phyloP scores from a whole-genome alignment of 73 alveolate species.

The Paramecium pentaurelia region DNA sequence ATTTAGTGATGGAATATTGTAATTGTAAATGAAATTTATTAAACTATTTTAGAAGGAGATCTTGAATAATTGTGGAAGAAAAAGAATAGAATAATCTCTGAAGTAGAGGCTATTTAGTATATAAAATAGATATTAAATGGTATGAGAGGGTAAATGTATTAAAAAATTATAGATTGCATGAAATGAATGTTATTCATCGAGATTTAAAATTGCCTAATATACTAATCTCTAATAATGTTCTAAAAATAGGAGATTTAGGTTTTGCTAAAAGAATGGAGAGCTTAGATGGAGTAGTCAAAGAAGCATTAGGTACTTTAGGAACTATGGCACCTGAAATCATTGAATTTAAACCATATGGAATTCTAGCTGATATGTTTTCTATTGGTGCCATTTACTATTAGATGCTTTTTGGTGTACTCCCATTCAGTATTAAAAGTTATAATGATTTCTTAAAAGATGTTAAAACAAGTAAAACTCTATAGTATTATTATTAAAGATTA shows the following conservation, averaged over 20 bases:
- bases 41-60: constrained; percentile 1
- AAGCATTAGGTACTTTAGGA: constrained; percentile 49
- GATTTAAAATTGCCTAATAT: constrained; percentile 27
- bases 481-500: not conserved
- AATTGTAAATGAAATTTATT: not conserved
- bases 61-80: constrained; percentile 30
- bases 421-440: constrained; percentile 5
- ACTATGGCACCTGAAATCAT: constrained; percentile 49
- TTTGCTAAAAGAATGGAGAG: constrained; percentile 23
- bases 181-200: constrained; percentile 45
- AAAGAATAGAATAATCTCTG: not conserved
- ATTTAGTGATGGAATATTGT: constrained; percentile 48
- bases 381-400: constrained; percentile 20
- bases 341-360: constrained; percentile 30
- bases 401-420: not conserved
- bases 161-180: constrained; percentile 11
- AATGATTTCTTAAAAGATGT: constrained; percentile 42
- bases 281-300: not conserved
- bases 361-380: constrained; percentile 43
- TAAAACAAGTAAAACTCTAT: not conserved
- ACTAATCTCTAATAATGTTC: constrained; percentile 1
- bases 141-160: constrained; percentile 12
- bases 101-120: not conserved
- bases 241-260: constrained; percentile 50
- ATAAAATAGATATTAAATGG: constrained; percentile 45